Evolutionary conservation across 441 rosid genomes (phyloP), one percentile per base, ranked within the genome.

Genomic region (Jatropha multifida): DNA sequence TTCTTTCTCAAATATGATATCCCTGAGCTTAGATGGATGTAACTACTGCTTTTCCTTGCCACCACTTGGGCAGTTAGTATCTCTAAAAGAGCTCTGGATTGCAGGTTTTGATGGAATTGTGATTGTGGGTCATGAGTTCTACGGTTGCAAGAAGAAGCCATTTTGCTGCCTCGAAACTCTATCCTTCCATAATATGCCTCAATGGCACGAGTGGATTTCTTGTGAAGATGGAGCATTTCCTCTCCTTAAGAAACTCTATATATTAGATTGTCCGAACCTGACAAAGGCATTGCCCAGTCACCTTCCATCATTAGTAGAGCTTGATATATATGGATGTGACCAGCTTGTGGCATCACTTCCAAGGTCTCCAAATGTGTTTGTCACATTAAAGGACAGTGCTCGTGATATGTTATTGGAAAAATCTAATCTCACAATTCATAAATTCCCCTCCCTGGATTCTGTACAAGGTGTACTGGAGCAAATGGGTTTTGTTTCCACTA

Each of bases 1-100:
- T 62, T 67, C 72, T n/a, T 85, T 70, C 68, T 63, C 77, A 12
- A 78, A 74, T 46, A 65, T 85, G 13, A 63, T 55, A 23, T 49
- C 68, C 38, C 37, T 85, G 59, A 23, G 20, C 14, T 81, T 85
- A 4, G 20, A 41, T 32, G 58, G 66, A 38, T 83, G 85, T 62
- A 12, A 56, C 41, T 75, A 71, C 26, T 82, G 85, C 75, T 65
- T 48, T 37, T 55, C 44, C n/a, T 62, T 85, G 68, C 88, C 88
- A 46, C 61, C 84, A 17, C 77, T 85, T 55, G 84, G 88, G n/a
- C 78, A 77, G 20, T 66, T 85, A 18, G 76, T 75, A n/a, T 75
- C 75, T 8, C 73, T 83, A 3, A 59, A 72, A 66, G 61, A 81
- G 8, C 80, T 83, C 37, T 49, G 13, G 2, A 61, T 84, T 11